phyloP scores from a whole-genome alignment of 2,329 filamentous ascomycete genomes.

The Zymoseptoria passerinii region DNA sequence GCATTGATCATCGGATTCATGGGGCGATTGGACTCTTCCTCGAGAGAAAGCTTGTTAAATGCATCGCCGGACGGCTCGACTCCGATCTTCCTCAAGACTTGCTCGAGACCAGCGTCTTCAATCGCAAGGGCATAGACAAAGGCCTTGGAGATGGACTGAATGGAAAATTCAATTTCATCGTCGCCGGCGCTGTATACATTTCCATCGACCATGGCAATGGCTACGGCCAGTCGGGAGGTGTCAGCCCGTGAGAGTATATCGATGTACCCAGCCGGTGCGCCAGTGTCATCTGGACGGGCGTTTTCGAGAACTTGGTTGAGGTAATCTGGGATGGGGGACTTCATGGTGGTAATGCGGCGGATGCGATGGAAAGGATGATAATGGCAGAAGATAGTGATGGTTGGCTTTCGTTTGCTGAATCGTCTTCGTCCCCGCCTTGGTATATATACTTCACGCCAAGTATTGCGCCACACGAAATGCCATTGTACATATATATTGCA shows the following conservation, averaged over 20 bases:
- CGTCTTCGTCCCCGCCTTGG: too few relatives aligned
- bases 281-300: constrained; percentile 18
- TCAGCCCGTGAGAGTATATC: constrained; percentile 34
- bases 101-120: constrained; percentile 30
- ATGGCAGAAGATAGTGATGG: background rate
- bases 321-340: constrained; percentile 21
- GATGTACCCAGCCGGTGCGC: constrained; percentile 32
- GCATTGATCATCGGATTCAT: constrained; percentile 23
- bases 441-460: too few relatives aligned
- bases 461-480: too few relatives aligned
- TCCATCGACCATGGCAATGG: constrained; percentile 35
- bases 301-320: constrained; percentile 16
- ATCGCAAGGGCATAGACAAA: constrained; percentile 37
- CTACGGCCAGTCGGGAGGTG: constrained; percentile 34
- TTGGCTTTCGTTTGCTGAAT: too few relatives aligned
- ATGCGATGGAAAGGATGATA: background rate
- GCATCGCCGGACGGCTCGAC: constrained; percentile 36
- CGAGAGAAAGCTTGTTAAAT: constrained; percentile 28
- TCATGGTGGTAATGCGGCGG: constrained; percentile 11
- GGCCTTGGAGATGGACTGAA: constrained; percentile 37
- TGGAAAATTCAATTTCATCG: constrained; percentile 35
- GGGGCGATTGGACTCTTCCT: constrained; percentile 15
- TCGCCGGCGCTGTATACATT: constrained; percentile 35
- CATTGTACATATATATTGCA: too few relatives aligned
- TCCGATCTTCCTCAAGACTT: constrained; percentile 34